Evolutionary conservation across 2,329 filamentous ascomycete genomes (phyloP), one percentile per base, ranked within the genome.

Genomic region (Chaetomiaceae sp.): DNA sequence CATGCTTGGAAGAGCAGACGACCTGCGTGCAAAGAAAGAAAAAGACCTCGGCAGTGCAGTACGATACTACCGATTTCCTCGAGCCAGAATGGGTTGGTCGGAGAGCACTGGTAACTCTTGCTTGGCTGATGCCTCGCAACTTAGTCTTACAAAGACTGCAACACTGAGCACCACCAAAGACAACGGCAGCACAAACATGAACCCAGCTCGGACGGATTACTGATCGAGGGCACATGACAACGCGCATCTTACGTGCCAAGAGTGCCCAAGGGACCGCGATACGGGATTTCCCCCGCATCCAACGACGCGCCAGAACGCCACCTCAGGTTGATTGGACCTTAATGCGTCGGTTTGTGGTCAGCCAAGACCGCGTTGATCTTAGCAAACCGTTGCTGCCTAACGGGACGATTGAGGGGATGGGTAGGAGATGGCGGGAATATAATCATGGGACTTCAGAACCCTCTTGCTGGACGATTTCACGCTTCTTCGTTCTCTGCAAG

Each of bases 221-320:
- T 47, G 44, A 51, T 51, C 49, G n/a, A 35, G 7, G 3, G 16
- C 38, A 51, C 44, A 34, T 52, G 50, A 52, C 39, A 48, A n/a
- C 50, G 50, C 44, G 50, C 39, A 33, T 19, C 44, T 40, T 44
- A 44, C 39, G 50, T 27, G 44, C 27, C 42, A 48, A 51, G 44
- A 31, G 4, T 21, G 44, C 34, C 39, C 8, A 12, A 2, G 30
- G 1, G 10, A 27, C 12, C 25, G 5, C 25, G 12, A 27, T 27
- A n/a, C 20, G 3, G 20, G 21, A n/a, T 17, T n/a, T 3, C 10
- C n/a, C 17, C 7, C 23, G 14, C 10, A 8, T 44, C 17, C 16
- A 31, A 19, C 10, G 40, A 44, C 48, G 48, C 48, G 48, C 34
- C 25, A 17, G 33, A 10, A 37, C 19, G 17, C 39, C 39, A 43